Base-by-base conservation (phyloP, 2,329 filamentous ascomycete genomes). In the Fusarium continuum region DNA sequence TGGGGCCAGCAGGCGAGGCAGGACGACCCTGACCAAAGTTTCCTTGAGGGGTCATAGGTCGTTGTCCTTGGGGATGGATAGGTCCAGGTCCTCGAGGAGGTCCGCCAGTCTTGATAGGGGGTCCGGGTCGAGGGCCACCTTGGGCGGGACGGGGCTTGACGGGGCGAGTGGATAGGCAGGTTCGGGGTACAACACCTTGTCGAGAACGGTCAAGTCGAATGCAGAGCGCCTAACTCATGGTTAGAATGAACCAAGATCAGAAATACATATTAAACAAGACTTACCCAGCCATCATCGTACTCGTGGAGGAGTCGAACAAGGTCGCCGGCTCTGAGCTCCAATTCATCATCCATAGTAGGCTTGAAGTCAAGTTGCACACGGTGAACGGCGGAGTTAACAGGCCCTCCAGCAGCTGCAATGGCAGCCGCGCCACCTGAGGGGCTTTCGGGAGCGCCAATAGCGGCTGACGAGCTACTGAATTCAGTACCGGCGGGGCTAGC, bases 221-320 rank as follows among this genome's bases (percentile, higher is more conserved):
- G 77, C 93, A 97, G 51, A 98, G 91, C 72, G 93, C 92, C 91
- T 93, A 65, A 4, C 56, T 40, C 55, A 70, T 69, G 68, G 71
- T 78, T 75, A 77, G 75, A 67, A 52, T 16, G 35, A 17, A 39
- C 8, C 43, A 8, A 26, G 7, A 19, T 22, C n/a, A 32, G 34
- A 29, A 32, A 10, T 14, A 19, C 6, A 29, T 5, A 9, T 14
- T 8, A 14, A 19, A 9, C 8, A 22, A 19, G 51, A 34, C 91
- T 85, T 85, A 94, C 91, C 95, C 95, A 99, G 71, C 95, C 95
- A 78, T 99, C 95, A 74, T 99, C 95, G 72, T 98, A 99, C 78
- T 97, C 93, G 73, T 98, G 94, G 47, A 98, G 82, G 64, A 99
- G 82, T 64, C 94, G 87, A 45, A 98, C 92, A 43, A 99, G 83